These are phyloP conservation scores for Phytophthora syringae DNA, from an alignment of 352 stramenopile genomes.

Conservation along the genomic window DNA sequence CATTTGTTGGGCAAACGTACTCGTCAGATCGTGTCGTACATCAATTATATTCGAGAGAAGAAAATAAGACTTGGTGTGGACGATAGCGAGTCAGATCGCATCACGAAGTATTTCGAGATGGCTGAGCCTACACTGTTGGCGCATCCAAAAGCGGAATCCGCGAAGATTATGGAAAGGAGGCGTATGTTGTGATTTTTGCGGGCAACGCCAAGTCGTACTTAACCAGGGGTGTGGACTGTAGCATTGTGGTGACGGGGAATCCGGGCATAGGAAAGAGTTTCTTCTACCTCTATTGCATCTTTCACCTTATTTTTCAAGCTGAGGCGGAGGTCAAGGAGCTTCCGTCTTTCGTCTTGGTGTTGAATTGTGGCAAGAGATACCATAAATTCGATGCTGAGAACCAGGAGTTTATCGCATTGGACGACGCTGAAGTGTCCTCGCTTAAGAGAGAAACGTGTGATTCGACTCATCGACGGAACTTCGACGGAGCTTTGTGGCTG, in stretches of 20 bases:
- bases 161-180: constrained; percentile 13
- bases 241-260: constrained; percentile 29
- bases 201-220: constrained; percentile 2
- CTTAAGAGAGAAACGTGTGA: background rate
- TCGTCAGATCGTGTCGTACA: constrained; percentile 12
- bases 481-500: constrained; percentile 19
- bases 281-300: constrained; percentile 37
- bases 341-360: constrained; percentile 19
- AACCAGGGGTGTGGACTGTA: background rate
- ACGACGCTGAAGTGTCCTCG: background rate
- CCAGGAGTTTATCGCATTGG: constrained; percentile 11
- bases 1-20: constrained; percentile 8
- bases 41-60: constrained; percentile 10
- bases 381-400: constrained; percentile 5
- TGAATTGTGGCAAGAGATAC: constrained; percentile 21
- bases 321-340: background rate
- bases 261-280: constrained; percentile 27
- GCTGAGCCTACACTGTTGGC: constrained; percentile 8
- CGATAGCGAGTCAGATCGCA: background rate
- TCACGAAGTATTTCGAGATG: constrained; percentile 20
- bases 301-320: constrained; percentile 11
- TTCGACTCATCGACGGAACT: constrained; percentile 32
- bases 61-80: constrained; percentile 6
- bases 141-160: constrained; percentile 1
- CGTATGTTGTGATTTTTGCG: too few species aligned